These are phyloP conservation scores for Eragrostis tef DNA, from an alignment of 202 grass and related monocot species.

Conservation along the genomic window DNA sequence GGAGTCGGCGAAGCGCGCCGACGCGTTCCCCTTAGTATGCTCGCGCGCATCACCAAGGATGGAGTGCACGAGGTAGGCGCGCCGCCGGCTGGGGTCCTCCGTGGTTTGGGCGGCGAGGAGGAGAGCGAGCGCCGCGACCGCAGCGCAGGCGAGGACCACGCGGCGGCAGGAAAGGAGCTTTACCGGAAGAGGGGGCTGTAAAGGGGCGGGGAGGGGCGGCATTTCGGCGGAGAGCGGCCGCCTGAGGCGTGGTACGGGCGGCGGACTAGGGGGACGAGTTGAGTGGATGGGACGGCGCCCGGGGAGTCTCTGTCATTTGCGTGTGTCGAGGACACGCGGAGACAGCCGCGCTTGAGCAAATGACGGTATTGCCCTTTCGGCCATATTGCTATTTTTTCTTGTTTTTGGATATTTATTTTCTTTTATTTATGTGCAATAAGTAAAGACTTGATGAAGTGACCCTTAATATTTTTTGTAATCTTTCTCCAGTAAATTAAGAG, in stretches of 20 bases:
- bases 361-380: constrained; percentile 39
- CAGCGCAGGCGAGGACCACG: constrained; percentile 37
- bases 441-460: too few species aligned
- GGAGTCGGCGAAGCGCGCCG: neutral
- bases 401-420: neutral
- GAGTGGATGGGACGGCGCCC: neutral
- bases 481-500: too few species aligned
- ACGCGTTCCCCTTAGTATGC: neutral
- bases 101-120: constrained; percentile 37
- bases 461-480: too few species aligned
- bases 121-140: constrained; percentile 42
- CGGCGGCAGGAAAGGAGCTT: constrained; percentile 44
- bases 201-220: constrained; percentile 5
- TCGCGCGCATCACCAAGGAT: neutral
- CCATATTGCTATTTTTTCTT: neutral
- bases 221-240: constrained; percentile 29
- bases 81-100: constrained; percentile 36
- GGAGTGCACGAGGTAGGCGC: constrained; percentile 23
- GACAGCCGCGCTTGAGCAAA: constrained; percentile 24
- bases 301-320: neutral
- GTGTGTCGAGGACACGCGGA: neutral
- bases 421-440: neutral
- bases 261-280: neutral
- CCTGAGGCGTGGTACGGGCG: neutral
- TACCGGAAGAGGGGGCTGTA: neutral